phyloP scores from a whole-genome alignment of 371 early-diverging fungal genomes.

The Mortierella sp. region DNA sequence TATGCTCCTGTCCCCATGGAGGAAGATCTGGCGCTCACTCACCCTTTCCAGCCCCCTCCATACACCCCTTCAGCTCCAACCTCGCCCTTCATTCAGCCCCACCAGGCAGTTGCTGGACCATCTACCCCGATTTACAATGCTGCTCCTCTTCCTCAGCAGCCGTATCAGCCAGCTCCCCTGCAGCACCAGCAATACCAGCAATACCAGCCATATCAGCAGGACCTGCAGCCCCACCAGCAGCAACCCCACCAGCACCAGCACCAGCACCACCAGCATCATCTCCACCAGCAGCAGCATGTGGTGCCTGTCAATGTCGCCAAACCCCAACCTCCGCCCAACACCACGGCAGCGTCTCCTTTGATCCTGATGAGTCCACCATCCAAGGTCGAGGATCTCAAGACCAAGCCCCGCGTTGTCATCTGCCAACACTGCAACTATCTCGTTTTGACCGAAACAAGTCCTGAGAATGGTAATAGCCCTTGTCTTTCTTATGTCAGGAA shows the following conservation, averaged over 20 bases:
- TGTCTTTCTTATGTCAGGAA: too few relatives aligned
- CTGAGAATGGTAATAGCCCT: conserved; percentile 34
- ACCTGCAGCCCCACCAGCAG: conserved; percentile 26
- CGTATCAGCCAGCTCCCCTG: too few relatives aligned
- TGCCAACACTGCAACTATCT: conserved; percentile 43
- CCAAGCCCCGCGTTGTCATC: conserved; percentile 36
- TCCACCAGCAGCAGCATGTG: conserved; percentile 31
- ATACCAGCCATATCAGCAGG: too few relatives aligned
- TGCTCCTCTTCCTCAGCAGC: background rate
- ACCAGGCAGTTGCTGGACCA: conserved; percentile 18
- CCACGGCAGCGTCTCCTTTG: conserved; percentile 22
- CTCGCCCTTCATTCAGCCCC: conserved; percentile 30
- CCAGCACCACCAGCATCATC: conserved; percentile 8
- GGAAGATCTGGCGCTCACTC: conserved; percentile 15
- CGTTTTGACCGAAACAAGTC: conserved; percentile 38
- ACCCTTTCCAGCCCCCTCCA: conserved; percentile 41
- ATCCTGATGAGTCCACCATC: conserved; percentile 32
- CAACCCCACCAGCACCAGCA: conserved; percentile 10
- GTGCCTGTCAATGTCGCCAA: conserved; percentile 25
- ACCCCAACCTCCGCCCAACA: conserved; percentile 20
- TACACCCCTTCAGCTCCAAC: conserved; percentile 48
- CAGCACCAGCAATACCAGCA: conserved; percentile 1
- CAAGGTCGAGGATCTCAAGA: conserved; percentile 37
- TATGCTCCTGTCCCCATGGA: conserved; percentile 31
- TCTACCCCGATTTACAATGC: conserved; percentile 1